phyloP scores from a whole-genome alignment of 2,329 filamentous ascomycete species.

The Epichloe gansuensis region DNA sequence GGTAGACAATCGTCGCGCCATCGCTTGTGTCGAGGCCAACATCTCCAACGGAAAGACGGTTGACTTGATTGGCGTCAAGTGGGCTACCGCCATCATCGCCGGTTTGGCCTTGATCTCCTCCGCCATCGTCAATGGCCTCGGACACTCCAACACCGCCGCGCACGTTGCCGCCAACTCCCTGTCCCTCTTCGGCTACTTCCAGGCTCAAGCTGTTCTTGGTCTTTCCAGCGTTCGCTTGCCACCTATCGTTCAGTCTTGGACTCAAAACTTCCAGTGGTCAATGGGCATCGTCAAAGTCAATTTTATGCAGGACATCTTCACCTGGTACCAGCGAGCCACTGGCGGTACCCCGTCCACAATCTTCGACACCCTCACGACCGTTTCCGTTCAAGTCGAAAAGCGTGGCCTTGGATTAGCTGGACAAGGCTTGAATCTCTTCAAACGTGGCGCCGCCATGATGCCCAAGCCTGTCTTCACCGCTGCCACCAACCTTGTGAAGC shows the following conservation, averaged over 20 bases:
- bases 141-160: conserved; percentile 86
- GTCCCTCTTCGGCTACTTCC: conserved; percentile 91
- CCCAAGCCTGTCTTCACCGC: conserved; percentile 25
- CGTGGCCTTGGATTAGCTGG: conserved; percentile 31
- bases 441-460: conserved; percentile 43
- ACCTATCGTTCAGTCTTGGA: conserved; percentile 85
- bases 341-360: conserved; percentile 74
- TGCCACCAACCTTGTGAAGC: conserved; percentile 37
- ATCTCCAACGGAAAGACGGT: conserved; percentile 90
- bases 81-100: conserved; percentile 79
- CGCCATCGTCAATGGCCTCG: conserved; percentile 77
- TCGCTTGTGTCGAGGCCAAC: conserved; percentile 79
- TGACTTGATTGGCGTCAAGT: conserved; percentile 76
- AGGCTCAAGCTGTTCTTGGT: conserved; percentile 83
- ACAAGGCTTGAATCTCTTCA: conserved; percentile 32
- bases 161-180: conserved; percentile 90
- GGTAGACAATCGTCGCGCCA: conserved; percentile 36
- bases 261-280: conserved; percentile 95
- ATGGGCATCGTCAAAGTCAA: conserved; percentile 84
- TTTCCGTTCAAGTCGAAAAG: conserved; percentile 76
- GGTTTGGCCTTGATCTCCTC: conserved; percentile 74
- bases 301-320: conserved; percentile 83
- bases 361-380: conserved; percentile 58
- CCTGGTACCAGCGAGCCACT: conserved; percentile 92
- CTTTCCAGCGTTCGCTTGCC: conserved; percentile 72